phyloP scores from a whole-genome alignment of 192 early-diverging fungal genomes.

The Coemansia sp. region DNA sequence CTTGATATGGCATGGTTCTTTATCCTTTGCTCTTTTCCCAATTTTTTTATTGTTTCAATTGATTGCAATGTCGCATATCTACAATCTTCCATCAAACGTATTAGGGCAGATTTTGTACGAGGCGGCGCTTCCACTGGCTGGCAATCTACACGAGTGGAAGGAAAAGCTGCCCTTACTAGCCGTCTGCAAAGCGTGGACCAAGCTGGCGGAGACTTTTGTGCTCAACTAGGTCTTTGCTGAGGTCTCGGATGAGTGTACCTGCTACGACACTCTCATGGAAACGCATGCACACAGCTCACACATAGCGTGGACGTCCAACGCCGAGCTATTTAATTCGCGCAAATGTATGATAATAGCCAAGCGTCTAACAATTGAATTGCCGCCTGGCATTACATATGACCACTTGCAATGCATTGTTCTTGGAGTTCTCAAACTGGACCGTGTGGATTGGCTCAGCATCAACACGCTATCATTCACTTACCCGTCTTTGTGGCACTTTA shows the following conservation, averaged over 20 bases:
- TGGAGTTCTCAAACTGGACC: not conserved
- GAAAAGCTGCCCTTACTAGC: not conserved
- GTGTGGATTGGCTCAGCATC: not conserved
- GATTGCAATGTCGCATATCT: not conserved
- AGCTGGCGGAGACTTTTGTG: not conserved
- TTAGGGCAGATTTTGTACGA: not conserved
- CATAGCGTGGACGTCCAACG: not conserved
- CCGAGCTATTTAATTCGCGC: not conserved
- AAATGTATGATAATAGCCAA: not conserved
- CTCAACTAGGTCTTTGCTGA: not conserved
- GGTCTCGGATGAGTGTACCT: not conserved
- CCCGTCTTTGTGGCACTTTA: not conserved
- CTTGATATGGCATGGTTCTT: not conserved
- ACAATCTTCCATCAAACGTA: not conserved
- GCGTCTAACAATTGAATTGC: not conserved
- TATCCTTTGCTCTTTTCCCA: too few species aligned
- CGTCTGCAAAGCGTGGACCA: not conserved
- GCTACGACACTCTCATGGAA: not conserved
- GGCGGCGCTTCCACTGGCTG: not conserved
- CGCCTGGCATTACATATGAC: not conserved
- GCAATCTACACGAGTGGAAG: not conserved
- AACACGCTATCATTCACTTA: not conserved
- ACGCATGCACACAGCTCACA: not conserved
- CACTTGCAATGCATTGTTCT: not conserved
- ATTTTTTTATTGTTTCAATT: slow-evolving; percentile 10